Evolutionary conservation across 176 grass and related monocot species (phyloP).

Genomic region (Pontederia paniculata): DNA sequence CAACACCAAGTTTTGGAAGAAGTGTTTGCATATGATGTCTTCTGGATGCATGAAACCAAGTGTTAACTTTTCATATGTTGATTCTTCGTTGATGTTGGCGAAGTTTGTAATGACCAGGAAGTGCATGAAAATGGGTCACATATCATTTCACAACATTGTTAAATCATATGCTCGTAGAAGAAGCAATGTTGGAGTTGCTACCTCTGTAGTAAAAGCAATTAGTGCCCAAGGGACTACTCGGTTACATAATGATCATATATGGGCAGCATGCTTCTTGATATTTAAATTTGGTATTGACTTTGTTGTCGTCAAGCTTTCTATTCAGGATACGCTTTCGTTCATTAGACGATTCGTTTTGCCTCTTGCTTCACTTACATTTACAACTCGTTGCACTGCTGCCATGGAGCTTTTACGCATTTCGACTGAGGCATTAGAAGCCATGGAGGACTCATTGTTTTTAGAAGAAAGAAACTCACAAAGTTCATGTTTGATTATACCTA

Average conservation of each 20-base stretch:
- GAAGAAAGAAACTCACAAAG: slow-evolving; percentile 4
- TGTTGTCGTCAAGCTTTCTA: background rate
- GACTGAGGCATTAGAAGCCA: slow-evolving; percentile 18
- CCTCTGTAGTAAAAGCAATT: slow-evolving; percentile 12
- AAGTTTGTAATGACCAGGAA: slow-evolving; percentile 20
- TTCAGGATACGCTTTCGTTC: slow-evolving; percentile 29
- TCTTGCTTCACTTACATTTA: slow-evolving; percentile 14
- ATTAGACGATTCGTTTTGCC: slow-evolving; percentile 18
- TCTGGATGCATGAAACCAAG: slow-evolving; percentile 6
- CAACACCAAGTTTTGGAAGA: slow-evolving; percentile 12
- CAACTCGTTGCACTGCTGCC: slow-evolving; percentile 9
- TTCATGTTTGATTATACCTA: background rate
- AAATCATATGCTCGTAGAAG: slow-evolving; percentile 20
- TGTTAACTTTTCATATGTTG: slow-evolving; percentile 16
- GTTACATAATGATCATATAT: slow-evolving; percentile 25
- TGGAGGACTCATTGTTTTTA: slow-evolving; percentile 22
- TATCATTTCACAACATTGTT: slow-evolving; percentile 43
- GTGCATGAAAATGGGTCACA: slow-evolving; percentile 1
- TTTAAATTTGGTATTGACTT: slow-evolving; percentile 28
- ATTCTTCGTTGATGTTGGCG: slow-evolving; percentile 21
- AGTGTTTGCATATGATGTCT: background rate
- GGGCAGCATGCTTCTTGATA: slow-evolving; percentile 43
- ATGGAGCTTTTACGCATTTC: slow-evolving; percentile 39
- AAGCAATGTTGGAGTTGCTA: slow-evolving; percentile 1
- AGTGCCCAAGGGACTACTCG: background rate